Percentiles rank a stretch among this genome's conserved stretches.
Conservation (phyloP, 495 filamentous ascomycete species). For the Hypoxylon rickii region DNA sequence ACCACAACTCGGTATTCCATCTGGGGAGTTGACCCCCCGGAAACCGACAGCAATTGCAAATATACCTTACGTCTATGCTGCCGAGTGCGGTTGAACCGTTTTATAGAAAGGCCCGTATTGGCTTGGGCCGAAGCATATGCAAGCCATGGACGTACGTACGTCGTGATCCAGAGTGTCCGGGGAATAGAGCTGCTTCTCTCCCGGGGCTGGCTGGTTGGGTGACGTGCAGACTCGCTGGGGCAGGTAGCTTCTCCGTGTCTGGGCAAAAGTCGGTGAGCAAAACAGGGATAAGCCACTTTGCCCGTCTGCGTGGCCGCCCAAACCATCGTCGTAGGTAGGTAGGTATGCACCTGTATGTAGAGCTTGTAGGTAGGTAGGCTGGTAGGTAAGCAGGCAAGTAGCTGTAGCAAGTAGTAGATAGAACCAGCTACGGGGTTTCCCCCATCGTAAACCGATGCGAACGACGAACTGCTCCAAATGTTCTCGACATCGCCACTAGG, state of each 20-base stretch:
- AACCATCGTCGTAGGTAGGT: no score
- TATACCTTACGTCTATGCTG: not conserved
- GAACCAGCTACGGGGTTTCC: slow-evolving; percentile 1
- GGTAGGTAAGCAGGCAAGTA: no score
- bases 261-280: slow-evolving; percentile 41
- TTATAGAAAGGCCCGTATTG: no score
- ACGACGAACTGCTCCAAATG: slow-evolving; percentile 10
- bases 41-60: not conserved
- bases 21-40: not conserved
- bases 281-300: slow-evolving; percentile 26
- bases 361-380: slow-evolving; percentile 1
- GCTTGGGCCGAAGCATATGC: slow-evolving; percentile 21
- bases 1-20: not conserved
- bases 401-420: slow-evolving; percentile 2
- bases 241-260: slow-evolving; percentile 19
- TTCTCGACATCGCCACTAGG: slow-evolving; percentile 24
- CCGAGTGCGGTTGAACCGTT: not conserved
- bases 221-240: slow-evolving; percentile 34
- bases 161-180: slow-evolving; percentile 34
- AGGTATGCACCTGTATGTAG: not conserved
- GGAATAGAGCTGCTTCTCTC: slow-evolving; percentile 25
- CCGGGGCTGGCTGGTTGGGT: slow-evolving; percentile 27
- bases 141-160: slow-evolving; percentile 21
- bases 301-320: slow-evolving; percentile 28
- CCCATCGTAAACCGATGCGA: slow-evolving; percentile 12